Percentiles rank a stretch among this genome's conserved stretches.
These are phyloP conservation scores for Cyberlindnera suaveolens DNA, from an alignment of 805 yeast genomes.

Conservation along the genomic window DNA sequence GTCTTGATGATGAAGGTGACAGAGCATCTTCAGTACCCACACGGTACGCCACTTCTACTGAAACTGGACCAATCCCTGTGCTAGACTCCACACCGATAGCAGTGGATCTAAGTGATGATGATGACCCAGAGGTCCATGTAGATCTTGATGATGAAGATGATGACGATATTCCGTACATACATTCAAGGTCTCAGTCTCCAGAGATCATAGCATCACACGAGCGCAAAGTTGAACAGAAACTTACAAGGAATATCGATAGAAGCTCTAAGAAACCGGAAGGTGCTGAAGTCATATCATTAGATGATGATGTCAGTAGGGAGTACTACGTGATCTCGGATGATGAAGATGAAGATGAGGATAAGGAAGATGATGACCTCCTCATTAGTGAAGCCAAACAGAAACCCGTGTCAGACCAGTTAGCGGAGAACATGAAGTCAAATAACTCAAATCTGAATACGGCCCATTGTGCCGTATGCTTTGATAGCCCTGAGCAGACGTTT, in stretches of 20 bases:
- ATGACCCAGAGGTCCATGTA: not conserved
- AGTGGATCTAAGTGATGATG: not conserved
- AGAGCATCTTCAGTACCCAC: not conserved
- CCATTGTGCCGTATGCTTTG: constrained; percentile 51
- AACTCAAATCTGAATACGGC: constrained; percentile 15
- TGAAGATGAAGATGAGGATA: constrained; percentile 16
- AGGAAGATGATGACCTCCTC: constrained; percentile 1
- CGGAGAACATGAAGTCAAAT: constrained; percentile 11
- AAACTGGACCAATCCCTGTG: too few relatives aligned
- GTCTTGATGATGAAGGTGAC: not conserved
- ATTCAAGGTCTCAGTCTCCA: constrained; percentile 22
- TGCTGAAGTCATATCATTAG: constrained; percentile 5
- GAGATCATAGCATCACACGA: constrained; percentile 8
- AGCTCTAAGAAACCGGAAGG: not conserved
- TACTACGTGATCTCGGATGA: constrained; percentile 18
- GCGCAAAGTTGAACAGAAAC: constrained; percentile 1
- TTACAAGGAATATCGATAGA: constrained; percentile 4
- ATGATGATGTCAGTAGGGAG: constrained; percentile 12
- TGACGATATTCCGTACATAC: constrained; percentile 24
- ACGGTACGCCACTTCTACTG: too few relatives aligned
- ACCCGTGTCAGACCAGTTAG: constrained; percentile 29
- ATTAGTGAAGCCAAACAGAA: constrained; percentile 15
- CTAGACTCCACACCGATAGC: too few relatives aligned
- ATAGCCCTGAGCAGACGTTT: constrained; percentile 40
- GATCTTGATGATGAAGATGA: constrained; percentile 19